Evolutionary conservation across 805 yeast genomes (phyloP), one percentile per base, ranked within the genome.

Genomic region (Wickerhamiella qilinensis): DNA sequence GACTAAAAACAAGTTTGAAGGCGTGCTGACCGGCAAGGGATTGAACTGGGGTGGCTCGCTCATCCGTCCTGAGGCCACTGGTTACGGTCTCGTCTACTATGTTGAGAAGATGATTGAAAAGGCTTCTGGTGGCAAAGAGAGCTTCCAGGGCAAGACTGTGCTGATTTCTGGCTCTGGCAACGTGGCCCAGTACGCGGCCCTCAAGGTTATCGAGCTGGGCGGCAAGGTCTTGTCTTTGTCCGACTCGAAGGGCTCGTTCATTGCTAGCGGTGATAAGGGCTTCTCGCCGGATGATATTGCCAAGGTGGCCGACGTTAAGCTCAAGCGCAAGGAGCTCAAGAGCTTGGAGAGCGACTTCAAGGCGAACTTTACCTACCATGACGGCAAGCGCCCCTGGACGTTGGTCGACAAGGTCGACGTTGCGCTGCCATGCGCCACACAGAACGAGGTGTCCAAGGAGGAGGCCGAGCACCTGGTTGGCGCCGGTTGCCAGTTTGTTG

Each of bases 61-160:
- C 62, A 86, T 88, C 67, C 81, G 98, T 68, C 95, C 97, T 50
- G 98, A 88, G 75, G 98, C 98, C 49, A 88, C 98, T 46, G 98
- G 98, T 64, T 88, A 77, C 72, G 98, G 98, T 68, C 68, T 82
- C 43, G 88, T 88, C 48, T 88, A 88, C 77, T 88, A 82, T 71
- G 93, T 86, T 50, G 94, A 85, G 68, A 84, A 88, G 69, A 88
- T 88, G 95, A 83, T 88, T 63, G 91, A 83, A 67, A 76, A 77
- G 63, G 95, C 94, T 48, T 69, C 93, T 46, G 62, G 71, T 50
- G 95, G 94, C 63, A 75, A 79, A 65, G 95, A 85, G 69, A 63
- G 85, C 42, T 80, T 91, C 68, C 64, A 71, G 50, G 96, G 94
- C 62, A 88, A 91, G 74, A 76, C 80, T 60, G 97, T 91, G 52